Evolutionary conservation across 2,329 filamentous ascomycete genomes (phyloP), one percentile per base, ranked within the genome.

Genomic region (Shiraia sp.): DNA sequence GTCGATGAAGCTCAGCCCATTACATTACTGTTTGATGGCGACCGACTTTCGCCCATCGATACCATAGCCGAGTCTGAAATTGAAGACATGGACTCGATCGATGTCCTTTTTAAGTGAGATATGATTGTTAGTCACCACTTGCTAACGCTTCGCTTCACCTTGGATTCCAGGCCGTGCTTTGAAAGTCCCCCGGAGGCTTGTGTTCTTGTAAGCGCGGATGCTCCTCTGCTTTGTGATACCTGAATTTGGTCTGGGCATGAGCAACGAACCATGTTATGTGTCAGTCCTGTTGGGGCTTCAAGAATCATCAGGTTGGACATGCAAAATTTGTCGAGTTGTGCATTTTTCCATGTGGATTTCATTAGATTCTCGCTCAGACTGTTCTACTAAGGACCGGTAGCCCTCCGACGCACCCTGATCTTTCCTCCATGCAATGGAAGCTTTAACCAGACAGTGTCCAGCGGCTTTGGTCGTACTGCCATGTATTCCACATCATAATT

Each of bases 21-120:
- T 13, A 66, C 59, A 12, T 50, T 72, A 7, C 60, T 64, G 46
- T 70, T 68, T 35, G 69, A 72, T 32, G 69, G 68, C 23, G 69
- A 71, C 1, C 51, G 61, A 10, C 49, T 72, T 2, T 49, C 54
- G 23, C 64, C 67, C 6, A 50, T 63, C 44, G 63, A 65, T 15
- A 61, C 49, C 2, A 51, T 72, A 14, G 48, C 44, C 12, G 60
- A 66, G 12, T 45, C 53, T 3, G 69, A 70, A 3, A 54, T 72
- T 24, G 66, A 71, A 32, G 68, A 71, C 30, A 59, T 53, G 51
- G 68, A 70, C 30, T 42, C 52, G 1, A 55, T 71, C 27, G 68
- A 71, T 32, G 63, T 71, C 13, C 50, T 62, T 30, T 63, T 67
- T 46, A 68, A 65, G 32, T 69, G 37, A 63, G 29, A 14, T 6